Percentiles rank a stretch among this genome's conserved stretches.
phyloP scores from a whole-genome alignment of 106 monocot genomes.

The Dendrobium officinale region DNA sequence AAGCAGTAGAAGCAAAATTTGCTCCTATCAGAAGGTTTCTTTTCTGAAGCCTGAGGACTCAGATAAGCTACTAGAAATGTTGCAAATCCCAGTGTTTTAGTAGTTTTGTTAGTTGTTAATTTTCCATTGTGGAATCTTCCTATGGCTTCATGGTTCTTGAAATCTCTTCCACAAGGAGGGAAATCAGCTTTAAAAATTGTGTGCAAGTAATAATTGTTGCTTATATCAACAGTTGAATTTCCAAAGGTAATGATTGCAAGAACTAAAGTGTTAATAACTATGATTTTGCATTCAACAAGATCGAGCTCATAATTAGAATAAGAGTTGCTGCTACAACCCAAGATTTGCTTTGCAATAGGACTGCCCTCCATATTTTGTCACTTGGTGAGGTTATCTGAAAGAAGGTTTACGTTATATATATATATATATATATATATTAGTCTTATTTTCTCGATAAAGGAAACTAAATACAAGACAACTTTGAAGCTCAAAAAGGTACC shows the following conservation, averaged over 20 bases:
- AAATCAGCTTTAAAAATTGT: slow-evolving; percentile 65
- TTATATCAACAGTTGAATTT: slow-evolving; percentile 78
- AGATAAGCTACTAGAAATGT: slow-evolving; percentile 59
- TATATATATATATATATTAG: not conserved
- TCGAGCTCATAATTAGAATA: not conserved
- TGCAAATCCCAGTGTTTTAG: slow-evolving; percentile 57
- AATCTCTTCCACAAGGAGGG: slow-evolving; percentile 86
- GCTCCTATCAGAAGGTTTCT: slow-evolving; percentile 84
- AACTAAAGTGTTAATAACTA: slow-evolving; percentile 38
- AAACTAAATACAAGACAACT: too few relatives aligned
- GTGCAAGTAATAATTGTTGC: slow-evolving; percentile 73
- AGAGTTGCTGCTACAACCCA: not conserved
- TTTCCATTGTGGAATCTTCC: slow-evolving; percentile 95
- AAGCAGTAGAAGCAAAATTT: slow-evolving; percentile 81
- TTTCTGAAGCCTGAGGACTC: slow-evolving; percentile 69
- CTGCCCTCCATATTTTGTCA: not conserved
- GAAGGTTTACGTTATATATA: not conserved
- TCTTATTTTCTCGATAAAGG: not conserved
- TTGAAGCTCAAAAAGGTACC: too few relatives aligned
- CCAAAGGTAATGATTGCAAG: slow-evolving; percentile 81
- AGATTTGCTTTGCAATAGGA: not conserved
- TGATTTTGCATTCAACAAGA: slow-evolving; percentile 6
- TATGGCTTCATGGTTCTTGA: slow-evolving; percentile 50
- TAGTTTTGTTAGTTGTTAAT: slow-evolving; percentile 65
- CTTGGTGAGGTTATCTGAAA: not conserved